Base-by-base conservation (phyloP, 2,329 filamentous ascomycete genomes). In the Diatrype stigma region DNA sequence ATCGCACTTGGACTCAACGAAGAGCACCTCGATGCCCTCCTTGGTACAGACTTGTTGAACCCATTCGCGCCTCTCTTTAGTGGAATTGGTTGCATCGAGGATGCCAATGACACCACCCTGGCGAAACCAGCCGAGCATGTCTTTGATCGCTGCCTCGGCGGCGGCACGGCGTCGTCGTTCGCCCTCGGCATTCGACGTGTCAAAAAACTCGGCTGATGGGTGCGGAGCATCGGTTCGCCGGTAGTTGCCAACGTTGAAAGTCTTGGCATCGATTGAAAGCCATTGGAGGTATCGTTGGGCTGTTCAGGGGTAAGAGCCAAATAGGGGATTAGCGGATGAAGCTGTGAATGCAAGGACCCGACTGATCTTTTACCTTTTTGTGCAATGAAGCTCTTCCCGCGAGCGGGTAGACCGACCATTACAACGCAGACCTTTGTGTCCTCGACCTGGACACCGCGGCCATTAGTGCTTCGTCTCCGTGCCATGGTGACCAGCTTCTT, bases 221-320 rank as follows among this genome's bases (percentile, higher is more conserved):
- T 95, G 92, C 17, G 94, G 91, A 6, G 90, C 95, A 60, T 89
- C 87, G 63, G 87, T 85, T 59, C 94, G 90, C 60, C 94, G 90
- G 70, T 99, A 99, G 66, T 87, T 92, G 68, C 94, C 94, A 58
- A 99, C 94, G 61, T 99, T 99, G 83, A 99, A 99, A 57, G 91
- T 93, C 69, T 91, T 87, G 52, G 94, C 89, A 37, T 89, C 86
- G 66, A 99, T 92, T 23, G 92, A 96, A 52, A 97, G 86, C 94
- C 94, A 99, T 70, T 89, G 89, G 34, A 99, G 85, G 72, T 99
- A 99, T 54, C 94, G 87, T 70, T 94, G 87, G 54, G 91, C 90
- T 94, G 67, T 46, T 53, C 45, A 51, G 42, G 49, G 51, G 51
- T 53, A 58, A 52, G 57, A 48, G 52, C 12, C n/a, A 17, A 16